These are phyloP conservation scores for Hypoxylon sp. DNA, from an alignment of 2,329 filamentous ascomycete species.

Conservation along the genomic window DNA sequence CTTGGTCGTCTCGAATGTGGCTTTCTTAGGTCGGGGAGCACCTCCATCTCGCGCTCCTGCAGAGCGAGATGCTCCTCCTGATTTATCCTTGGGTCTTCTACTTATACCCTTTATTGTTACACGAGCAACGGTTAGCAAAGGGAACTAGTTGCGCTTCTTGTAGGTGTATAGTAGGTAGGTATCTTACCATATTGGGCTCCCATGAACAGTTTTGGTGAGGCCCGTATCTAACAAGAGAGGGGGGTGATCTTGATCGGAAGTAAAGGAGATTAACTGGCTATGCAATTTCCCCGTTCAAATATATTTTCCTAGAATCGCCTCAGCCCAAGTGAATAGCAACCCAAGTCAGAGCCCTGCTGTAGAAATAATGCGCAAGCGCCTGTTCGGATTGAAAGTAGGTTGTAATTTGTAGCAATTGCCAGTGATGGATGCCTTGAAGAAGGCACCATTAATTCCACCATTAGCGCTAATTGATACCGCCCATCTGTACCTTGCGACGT, in stretches of 20 bases:
- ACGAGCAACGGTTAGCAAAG: conserved; percentile 29
- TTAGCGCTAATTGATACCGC: conserved; percentile 35
- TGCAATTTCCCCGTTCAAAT: background rate
- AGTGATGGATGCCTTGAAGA: conserved; percentile 25
- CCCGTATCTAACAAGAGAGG: conserved; percentile 19
- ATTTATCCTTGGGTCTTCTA: conserved; percentile 59
- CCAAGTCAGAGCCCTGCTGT: conserved; percentile 1
- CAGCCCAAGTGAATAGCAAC: conserved; percentile 5
- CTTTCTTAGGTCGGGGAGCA: conserved; percentile 84
- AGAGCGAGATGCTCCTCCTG: conserved; percentile 53
- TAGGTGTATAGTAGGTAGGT: background rate
- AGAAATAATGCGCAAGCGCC: conserved; percentile 19
- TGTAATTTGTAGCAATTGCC: conserved; percentile 5
- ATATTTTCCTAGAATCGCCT: background rate
- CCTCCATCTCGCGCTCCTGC: conserved; percentile 49
- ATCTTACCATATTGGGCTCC: conserved; percentile 45
- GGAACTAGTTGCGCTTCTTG: conserved; percentile 5
- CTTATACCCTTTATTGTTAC: conserved; percentile 55
- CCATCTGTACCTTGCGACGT: conserved; percentile 41
- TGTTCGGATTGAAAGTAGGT: conserved; percentile 14
- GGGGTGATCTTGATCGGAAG: conserved; percentile 4
- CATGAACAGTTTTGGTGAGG: conserved; percentile 40
- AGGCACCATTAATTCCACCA: conserved; percentile 25
- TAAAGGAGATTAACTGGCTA: conserved; percentile 1
- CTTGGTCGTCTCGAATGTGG: conserved; percentile 93